These are phyloP conservation scores for Suillus hirtellus DNA, from an alignment of 768 basidiomycete species.

Conservation along the genomic window DNA sequence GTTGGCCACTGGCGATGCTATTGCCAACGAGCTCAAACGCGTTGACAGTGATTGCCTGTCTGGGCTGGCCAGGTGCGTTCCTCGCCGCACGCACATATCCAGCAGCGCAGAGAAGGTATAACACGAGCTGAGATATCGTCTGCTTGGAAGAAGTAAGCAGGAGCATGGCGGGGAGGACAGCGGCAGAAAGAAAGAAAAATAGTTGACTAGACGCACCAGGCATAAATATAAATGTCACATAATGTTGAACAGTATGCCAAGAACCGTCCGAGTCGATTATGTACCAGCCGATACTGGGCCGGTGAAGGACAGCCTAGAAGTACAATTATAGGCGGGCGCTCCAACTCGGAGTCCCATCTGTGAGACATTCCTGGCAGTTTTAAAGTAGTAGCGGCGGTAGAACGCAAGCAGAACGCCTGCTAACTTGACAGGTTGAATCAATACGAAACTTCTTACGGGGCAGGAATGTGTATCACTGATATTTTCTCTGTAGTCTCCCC, in stretches of 20 bases:
- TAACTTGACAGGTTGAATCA: too few relatives aligned
- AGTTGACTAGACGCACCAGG: too few relatives aligned
- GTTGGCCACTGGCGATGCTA: slow-evolving; percentile 75
- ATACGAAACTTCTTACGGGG: neutral
- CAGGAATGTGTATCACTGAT: neutral
- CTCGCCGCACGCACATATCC: slow-evolving; percentile 3
- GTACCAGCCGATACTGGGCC: neutral
- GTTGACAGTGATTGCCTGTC: slow-evolving; percentile 43
- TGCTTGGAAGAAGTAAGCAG: neutral
- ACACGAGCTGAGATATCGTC: neutral
- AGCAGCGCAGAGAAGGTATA: slow-evolving; percentile 11
- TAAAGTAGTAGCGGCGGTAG: neutral
- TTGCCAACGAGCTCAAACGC: slow-evolving; percentile 69
- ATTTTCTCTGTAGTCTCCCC: too few relatives aligned
- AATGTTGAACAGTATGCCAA: slow-evolving; percentile 4
- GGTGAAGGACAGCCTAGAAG: too few relatives aligned
- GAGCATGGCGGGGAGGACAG: neutral
- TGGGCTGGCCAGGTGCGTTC: slow-evolving; percentile 51
- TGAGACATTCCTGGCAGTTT: neutral
- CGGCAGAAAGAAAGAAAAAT: neutral
- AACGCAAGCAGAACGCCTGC: neutral
- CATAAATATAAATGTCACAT: neutral
- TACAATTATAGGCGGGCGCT: neutral
- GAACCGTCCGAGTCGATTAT: neutral
- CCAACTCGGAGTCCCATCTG: neutral